phyloP scores from a whole-genome alignment of 2,329 filamentous ascomycete genomes.

The Trichophyton schoenleinii region DNA sequence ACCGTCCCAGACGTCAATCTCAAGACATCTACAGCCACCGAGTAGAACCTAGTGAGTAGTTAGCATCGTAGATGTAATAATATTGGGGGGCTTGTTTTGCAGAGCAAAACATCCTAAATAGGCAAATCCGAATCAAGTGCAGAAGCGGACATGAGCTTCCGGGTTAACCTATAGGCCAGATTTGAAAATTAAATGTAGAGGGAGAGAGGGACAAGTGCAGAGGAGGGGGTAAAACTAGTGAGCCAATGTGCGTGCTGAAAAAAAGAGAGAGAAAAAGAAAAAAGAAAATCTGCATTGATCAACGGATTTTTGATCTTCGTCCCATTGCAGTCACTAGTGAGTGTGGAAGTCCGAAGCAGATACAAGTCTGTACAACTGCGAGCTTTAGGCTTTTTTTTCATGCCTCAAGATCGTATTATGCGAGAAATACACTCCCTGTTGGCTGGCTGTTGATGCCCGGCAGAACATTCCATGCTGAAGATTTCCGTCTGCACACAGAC shows the following conservation, averaged over 20 bases:
- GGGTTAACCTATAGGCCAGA: neutral
- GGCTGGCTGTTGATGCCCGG: neutral
- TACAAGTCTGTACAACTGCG: neutral
- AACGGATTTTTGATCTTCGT: neutral
- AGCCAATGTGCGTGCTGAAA: neutral
- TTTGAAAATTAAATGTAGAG: neutral
- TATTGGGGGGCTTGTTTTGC: neutral
- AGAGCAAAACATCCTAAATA: neutral
- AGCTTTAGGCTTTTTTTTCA: neutral
- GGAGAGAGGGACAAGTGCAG: too few relatives aligned
- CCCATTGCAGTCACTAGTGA: neutral
- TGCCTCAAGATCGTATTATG: neutral
- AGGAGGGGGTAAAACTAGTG: too few relatives aligned
- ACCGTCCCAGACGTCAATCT: slow-evolving; percentile 92
- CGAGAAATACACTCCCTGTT: neutral
- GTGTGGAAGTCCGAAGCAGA: neutral
- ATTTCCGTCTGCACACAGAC: neutral
- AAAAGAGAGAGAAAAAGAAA: neutral
- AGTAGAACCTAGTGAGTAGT: slow-evolving; percentile 48
- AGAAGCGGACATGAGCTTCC: neutral
- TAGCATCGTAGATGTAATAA: neutral
- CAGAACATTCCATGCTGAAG: neutral
- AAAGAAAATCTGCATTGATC: neutral
- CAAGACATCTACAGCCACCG: slow-evolving; percentile 74
- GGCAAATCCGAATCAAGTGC: neutral